Conservation (phyloP, 225 moss, liverwort and hornwort species). For the Physcomitrellopsis africana region DNA sequence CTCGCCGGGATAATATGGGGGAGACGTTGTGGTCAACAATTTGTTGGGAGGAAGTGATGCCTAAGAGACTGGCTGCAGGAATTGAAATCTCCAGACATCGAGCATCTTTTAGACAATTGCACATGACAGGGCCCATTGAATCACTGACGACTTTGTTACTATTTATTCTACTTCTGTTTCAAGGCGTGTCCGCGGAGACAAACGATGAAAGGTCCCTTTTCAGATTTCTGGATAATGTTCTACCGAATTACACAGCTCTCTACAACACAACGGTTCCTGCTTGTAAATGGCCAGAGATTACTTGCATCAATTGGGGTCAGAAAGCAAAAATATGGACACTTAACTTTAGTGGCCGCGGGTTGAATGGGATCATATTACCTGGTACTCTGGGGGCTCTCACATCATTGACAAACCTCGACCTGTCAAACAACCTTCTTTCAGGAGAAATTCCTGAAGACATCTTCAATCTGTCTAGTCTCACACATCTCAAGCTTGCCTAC, state of each 20-base stretch:
- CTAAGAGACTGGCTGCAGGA: not conserved
- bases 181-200: conserved; percentile 32
- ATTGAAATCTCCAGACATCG: not conserved
- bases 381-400: conserved; percentile 46
- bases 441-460: conserved; percentile 55
- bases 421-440: conserved; percentile 50
- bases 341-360: conserved; percentile 34
- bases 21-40: no score
- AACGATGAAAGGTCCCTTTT: conserved; percentile 37
- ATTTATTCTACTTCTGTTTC: conserved; percentile 20
- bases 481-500: conserved; percentile 35
- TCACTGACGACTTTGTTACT: conserved; percentile 35
- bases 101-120: not conserved
- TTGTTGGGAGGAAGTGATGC: conserved; percentile 1
- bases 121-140: conserved; percentile 13
- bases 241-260: conserved; percentile 36
- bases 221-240: conserved; percentile 37
- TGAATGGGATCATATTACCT: conserved; percentile 43
- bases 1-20: no score
- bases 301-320: conserved; percentile 45
- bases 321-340: conserved; percentile 36
- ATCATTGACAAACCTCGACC: conserved; percentile 43
- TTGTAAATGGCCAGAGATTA: conserved; percentile 50
- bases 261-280: conserved; percentile 45
- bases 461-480: conserved; percentile 42